Evolutionary conservation across 306 rosid species (phyloP).

Genomic region (Pyrus pyrifolia): DNA sequence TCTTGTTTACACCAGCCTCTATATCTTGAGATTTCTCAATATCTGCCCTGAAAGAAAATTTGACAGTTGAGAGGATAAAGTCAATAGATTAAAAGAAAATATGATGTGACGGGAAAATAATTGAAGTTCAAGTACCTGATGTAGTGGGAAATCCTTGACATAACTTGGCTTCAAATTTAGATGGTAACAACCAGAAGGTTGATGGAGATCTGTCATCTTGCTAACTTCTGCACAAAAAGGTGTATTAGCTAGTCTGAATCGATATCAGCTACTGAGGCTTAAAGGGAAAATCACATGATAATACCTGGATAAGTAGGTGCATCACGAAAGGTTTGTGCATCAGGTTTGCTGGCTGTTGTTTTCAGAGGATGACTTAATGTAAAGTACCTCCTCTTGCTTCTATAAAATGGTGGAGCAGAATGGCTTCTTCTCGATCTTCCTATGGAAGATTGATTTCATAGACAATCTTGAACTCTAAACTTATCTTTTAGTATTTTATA

Average conservation of each 20-base stretch:
- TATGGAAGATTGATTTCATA: slow-evolving; percentile 13
- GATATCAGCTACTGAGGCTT: background rate
- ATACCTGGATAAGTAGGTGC: slow-evolving; percentile 42
- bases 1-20: slow-evolving; percentile 24
- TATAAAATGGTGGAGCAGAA: slow-evolving; percentile 81
- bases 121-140: slow-evolving; percentile 33
- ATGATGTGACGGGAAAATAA: background rate
- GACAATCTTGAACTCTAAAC: slow-evolving; percentile 21
- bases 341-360: slow-evolving; percentile 21
- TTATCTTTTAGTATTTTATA: slow-evolving; percentile 22
- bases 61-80: slow-evolving; percentile 17
- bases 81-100: slow-evolving; percentile 5
- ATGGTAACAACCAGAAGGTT: slow-evolving; percentile 17
- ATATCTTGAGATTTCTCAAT: slow-evolving; percentile 30
- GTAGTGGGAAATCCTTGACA: slow-evolving; percentile 27
- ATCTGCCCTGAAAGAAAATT: slow-evolving; percentile 29
- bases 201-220: slow-evolving; percentile 27
- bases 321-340: slow-evolving; percentile 24
- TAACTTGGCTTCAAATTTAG: slow-evolving; percentile 12
- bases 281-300: slow-evolving; percentile 11
- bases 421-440: slow-evolving; percentile 55
- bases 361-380: slow-evolving; percentile 39
- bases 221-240: slow-evolving; percentile 34
- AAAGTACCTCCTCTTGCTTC: slow-evolving; percentile 49
- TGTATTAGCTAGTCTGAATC: slow-evolving; percentile 12